Conservation (phyloP, 2,329 filamentous ascomycete species). For the Ophiocordyceps camponoti-rufipedis region DNA sequence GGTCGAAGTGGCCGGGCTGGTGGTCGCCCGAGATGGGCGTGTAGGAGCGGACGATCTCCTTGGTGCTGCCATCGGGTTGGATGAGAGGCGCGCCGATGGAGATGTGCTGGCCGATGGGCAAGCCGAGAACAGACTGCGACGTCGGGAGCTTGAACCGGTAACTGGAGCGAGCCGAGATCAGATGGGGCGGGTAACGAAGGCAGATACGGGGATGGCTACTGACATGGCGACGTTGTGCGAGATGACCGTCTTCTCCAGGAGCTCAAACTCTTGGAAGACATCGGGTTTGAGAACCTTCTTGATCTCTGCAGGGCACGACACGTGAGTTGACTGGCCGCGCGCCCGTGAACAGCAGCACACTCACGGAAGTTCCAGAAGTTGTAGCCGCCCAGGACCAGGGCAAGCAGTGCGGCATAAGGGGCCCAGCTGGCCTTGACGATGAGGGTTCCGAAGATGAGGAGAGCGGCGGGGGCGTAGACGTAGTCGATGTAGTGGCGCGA, state of each 20-base stretch:
- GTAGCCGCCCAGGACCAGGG: constrained; percentile 45
- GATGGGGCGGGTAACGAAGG: not conserved
- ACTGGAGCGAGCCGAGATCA: constrained; percentile 20
- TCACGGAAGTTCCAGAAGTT: constrained; percentile 57
- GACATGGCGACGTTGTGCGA: constrained; percentile 98
- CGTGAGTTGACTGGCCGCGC: not conserved
- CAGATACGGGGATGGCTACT: constrained; percentile 10
- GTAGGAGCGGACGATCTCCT: constrained; percentile 82
- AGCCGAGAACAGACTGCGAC: constrained; percentile 66
- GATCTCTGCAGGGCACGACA: constrained; percentile 32
- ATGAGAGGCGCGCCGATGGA: constrained; percentile 67
- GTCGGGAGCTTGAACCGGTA: constrained; percentile 84
- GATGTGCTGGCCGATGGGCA: constrained; percentile 97
- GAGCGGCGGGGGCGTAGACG: constrained; percentile 65
- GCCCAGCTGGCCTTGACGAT: constrained; percentile 67
- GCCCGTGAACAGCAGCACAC: constrained; percentile 15
- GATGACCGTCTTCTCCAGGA: constrained; percentile 86
- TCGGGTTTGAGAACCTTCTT: constrained; percentile 75
- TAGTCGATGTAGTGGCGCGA: constrained; percentile 55
- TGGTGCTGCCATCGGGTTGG: constrained; percentile 50
- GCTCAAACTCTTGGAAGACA: constrained; percentile 78
- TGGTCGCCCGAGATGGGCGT: constrained; percentile 83
- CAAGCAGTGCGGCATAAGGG: constrained; percentile 49
- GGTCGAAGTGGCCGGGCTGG: constrained; percentile 80
- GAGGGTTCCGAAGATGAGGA: constrained; percentile 57